phyloP scores from a whole-genome alignment of 208 protist species.

The Crithidia mellificae region DNA sequence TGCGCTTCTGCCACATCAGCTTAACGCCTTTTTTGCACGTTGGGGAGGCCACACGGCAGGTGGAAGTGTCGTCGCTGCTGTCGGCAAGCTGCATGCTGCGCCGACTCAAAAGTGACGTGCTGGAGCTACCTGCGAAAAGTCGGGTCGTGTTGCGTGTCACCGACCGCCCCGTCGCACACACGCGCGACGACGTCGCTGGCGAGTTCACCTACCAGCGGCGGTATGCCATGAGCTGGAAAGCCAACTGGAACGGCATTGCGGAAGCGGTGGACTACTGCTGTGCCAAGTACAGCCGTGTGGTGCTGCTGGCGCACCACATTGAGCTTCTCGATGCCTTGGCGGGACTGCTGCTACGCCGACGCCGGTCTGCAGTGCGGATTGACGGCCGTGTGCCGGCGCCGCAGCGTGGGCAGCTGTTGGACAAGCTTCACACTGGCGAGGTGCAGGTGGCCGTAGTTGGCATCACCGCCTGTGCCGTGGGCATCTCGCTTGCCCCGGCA shows the following conservation, averaged over 20 bases:
- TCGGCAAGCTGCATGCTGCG: slow-evolving; percentile 59
- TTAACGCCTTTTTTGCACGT: slow-evolving; percentile 63
- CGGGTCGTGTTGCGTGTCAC: slow-evolving; percentile 66
- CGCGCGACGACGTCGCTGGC: neutral
- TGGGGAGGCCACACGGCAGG: slow-evolving; percentile 38
- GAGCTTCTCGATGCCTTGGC: slow-evolving; percentile 54
- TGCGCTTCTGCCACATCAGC: slow-evolving; percentile 62
- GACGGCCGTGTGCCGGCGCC: slow-evolving; percentile 53
- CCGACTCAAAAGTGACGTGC: slow-evolving; percentile 66
- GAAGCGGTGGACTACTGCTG: slow-evolving; percentile 64
- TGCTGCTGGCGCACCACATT: slow-evolving; percentile 82
- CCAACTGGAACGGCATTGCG: slow-evolving; percentile 56
- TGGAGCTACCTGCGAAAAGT: slow-evolving; percentile 76
- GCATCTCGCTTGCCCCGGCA: slow-evolving; percentile 69
- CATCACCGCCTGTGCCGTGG: slow-evolving; percentile 77
- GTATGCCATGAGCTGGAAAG: slow-evolving; percentile 61
- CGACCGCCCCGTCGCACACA: neutral
- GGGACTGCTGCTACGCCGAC: slow-evolving; percentile 26
- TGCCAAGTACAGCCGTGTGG: slow-evolving; percentile 57
- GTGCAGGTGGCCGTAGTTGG: slow-evolving; percentile 65
- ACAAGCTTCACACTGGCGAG: slow-evolving; percentile 44
- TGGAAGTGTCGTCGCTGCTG: slow-evolving; percentile 59
- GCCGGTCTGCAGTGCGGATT: slow-evolving; percentile 52
- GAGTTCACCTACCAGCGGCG: slow-evolving; percentile 49
- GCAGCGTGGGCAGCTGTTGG: slow-evolving; percentile 39